phyloP scores from a whole-genome alignment of 352 stramenopile genomes.

The Hyaloperonospora brassicae region DNA sequence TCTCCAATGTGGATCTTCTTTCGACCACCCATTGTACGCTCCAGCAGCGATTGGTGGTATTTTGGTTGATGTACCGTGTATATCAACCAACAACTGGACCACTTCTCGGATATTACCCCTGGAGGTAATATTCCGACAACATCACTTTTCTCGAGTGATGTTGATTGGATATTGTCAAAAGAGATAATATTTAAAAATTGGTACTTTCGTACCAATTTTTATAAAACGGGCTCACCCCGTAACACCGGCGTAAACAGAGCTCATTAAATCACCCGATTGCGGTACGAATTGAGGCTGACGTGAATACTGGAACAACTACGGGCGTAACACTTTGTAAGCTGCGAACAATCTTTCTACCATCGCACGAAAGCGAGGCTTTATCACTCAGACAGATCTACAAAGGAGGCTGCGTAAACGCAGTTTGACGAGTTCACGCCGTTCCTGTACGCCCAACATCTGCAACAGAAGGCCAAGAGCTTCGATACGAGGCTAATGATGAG shows the following conservation, averaged over 20 bases:
- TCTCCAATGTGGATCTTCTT: too few species aligned
- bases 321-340: slow-evolving; percentile 1
- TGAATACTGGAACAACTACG: slow-evolving; percentile 5
- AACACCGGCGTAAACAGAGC: slow-evolving; percentile 48
- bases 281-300: slow-evolving; percentile 15
- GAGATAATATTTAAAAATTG: too few species aligned
- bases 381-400: slow-evolving; percentile 43
- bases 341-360: slow-evolving; percentile 4
- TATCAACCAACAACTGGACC: too few species aligned
- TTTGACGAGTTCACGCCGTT: slow-evolving; percentile 92
- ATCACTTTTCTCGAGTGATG: too few species aligned
- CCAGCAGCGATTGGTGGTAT: too few species aligned
- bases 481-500: slow-evolving; percentile 91
- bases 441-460: slow-evolving; percentile 65
- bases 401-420: slow-evolving; percentile 29
- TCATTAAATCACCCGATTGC: slow-evolving; percentile 26
- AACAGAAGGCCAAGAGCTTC: slow-evolving; percentile 75
- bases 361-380: slow-evolving; percentile 59
- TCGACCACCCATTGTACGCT: too few species aligned
- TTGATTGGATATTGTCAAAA: too few species aligned
- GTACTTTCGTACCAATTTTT: too few species aligned
- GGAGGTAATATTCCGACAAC: too few species aligned
- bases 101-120: too few species aligned
- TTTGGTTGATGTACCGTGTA: too few species aligned
- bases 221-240: too few species aligned